Conservation (phyloP, 164 flowering plant genomes). For the Aristolochia contorta region DNA sequence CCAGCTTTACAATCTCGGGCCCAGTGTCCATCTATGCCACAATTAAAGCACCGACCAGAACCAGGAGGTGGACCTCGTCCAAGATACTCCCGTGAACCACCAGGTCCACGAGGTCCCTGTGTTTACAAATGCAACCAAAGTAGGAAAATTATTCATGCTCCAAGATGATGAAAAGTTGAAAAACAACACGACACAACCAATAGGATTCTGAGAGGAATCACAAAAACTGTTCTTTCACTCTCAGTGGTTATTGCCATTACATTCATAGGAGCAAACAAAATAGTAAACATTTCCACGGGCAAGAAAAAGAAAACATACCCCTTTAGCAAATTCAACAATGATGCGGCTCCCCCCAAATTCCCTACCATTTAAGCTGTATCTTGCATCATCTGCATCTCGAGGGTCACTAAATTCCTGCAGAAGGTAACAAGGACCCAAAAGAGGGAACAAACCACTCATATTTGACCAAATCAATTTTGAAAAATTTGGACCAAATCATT, state of each 20-base stretch:
- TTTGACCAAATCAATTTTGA: slow-evolving; percentile 5
- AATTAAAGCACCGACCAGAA: slow-evolving; percentile 91
- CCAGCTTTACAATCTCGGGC: slow-evolving; percentile 98
- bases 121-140: neutral
- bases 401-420: slow-evolving; percentile 83
- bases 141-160: too few species aligned
- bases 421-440: slow-evolving; percentile 1
- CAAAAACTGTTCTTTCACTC: too few species aligned
- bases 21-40: slow-evolving; percentile 98
- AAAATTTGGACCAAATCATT: too few species aligned
- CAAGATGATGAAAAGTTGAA: too few species aligned
- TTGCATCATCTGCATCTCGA: slow-evolving; percentile 97
- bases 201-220: too few species aligned
- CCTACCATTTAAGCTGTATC: slow-evolving; percentile 25
- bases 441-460: slow-evolving; percentile 16
- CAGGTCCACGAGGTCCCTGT: slow-evolving; percentile 28
- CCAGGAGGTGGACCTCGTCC: slow-evolving; percentile 97
- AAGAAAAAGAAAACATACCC: slow-evolving; percentile 33
- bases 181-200: too few species aligned
- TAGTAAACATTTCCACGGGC: neutral
- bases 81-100: slow-evolving; percentile 34
- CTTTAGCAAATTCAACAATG: slow-evolving; percentile 76
- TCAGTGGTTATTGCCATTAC: too few species aligned
- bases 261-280: too few species aligned
- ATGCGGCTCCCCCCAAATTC: slow-evolving; percentile 61